Evolutionary conservation across 352 stramenopile genomes (phyloP).

Genomic region (Globisporangium nagaii): DNA sequence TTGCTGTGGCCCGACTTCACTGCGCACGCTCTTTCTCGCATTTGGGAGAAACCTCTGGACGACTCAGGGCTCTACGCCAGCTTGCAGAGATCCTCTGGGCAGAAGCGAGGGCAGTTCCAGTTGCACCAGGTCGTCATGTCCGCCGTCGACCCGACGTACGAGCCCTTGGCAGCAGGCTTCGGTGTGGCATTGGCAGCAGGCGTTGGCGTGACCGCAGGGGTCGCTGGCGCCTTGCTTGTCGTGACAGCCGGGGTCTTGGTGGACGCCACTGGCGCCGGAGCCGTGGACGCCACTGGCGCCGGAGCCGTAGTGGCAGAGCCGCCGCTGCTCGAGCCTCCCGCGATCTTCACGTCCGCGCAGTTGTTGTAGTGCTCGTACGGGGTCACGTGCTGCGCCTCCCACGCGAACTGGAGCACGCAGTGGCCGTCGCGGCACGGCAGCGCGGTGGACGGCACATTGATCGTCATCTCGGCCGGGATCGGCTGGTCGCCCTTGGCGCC

Average conservation of each 20-base stretch:
- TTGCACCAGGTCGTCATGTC: constrained; percentile 29
- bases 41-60: no score
- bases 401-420: not conserved
- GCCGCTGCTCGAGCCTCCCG: constrained; percentile 4
- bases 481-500: constrained; percentile 23
- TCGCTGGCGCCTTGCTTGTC: no score
- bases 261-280: not conserved
- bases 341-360: constrained; percentile 28
- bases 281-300: not conserved
- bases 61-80: constrained; percentile 1
- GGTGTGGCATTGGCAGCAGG: not conserved
- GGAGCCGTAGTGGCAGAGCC: not conserved
- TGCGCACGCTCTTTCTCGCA: no score
- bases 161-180: constrained; percentile 14
- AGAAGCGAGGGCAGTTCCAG: constrained; percentile 32
- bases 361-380: constrained; percentile 34
- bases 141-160: constrained; percentile 17
- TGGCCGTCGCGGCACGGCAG: constrained; percentile 13
- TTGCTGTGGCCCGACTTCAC: no score
- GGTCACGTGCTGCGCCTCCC: no score
- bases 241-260: not conserved
- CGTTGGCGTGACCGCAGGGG: not conserved
- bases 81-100: constrained; percentile 24
- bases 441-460: constrained; percentile 20
- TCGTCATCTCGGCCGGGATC: constrained; percentile 27